Base-by-base conservation (phyloP, 495 filamentous ascomycete species). In the Jackrogersella multiformis region DNA sequence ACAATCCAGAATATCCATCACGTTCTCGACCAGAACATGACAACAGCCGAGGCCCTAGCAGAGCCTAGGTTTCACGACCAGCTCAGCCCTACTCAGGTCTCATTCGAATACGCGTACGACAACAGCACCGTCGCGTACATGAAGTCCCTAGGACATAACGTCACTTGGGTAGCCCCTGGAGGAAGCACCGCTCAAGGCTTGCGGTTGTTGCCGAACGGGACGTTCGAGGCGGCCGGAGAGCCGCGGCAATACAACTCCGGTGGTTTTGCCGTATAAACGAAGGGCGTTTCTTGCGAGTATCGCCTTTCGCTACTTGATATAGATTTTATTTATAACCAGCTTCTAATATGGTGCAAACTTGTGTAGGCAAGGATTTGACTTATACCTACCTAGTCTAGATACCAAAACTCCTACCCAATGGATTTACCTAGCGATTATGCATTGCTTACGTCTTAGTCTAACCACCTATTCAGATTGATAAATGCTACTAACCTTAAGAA, bases 51-150 rank as follows among this genome's bases (percentile, higher is more conserved):
- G 36, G 88, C 91, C 0, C 79, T 97, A 16, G 85, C 86, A 0
- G 69, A 79, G 35, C 90, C 92, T 2, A 78, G 93, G 0, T 68
- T 95, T 15, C 94, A 97, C 74, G 91, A 97, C 69, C 94, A 97
- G 77, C 77, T 97, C 4, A 74, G 89, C 36, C 94, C 94, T 0
- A 87, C 90, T 42, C 75, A 84, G 53, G 83, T 88, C 7, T 75
- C 64, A 2, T 91, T 96, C 21, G 94, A 97, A 72, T 88, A 88
- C 32, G 78, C 78, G 1, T 94, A 87, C 59, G 85, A 93, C 58
- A 87, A 90, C 58, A 71, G 69, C 6, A 90, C 91, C 0, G 86
- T 88, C 9, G 85, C 81, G 6, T 90, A 83, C 60, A 80, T 97
- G 86, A 70, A 77, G 45, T 68, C 68, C 0, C 78, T 84, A 46